A percentile compares a stretch with the other conserved stretches of the same genome.
These are phyloP conservation scores for Coemansia sp. DNA, from an alignment of 371 early-diverging fungal genomes.

Conservation along the genomic window DNA sequence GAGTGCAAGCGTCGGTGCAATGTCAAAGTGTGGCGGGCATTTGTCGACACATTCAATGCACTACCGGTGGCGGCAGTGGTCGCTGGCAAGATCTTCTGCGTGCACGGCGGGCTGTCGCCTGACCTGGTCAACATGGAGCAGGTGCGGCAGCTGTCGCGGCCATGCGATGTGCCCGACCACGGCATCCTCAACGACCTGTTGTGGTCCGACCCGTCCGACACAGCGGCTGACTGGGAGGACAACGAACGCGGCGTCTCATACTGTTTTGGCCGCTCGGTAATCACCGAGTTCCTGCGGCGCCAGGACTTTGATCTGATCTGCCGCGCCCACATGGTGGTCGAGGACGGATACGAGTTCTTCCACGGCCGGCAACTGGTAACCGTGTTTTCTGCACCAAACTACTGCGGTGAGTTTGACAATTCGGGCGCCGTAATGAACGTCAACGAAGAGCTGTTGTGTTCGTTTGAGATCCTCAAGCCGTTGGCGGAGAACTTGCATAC, in stretches of 20 bases:
- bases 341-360: conserved; percentile 96
- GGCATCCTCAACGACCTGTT: conserved; percentile 90
- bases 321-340: conserved; percentile 95
- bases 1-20: conserved; percentile 96
- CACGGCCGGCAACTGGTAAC: conserved; percentile 91
- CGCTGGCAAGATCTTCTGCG: conserved; percentile 90
- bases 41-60: conserved; percentile 90
- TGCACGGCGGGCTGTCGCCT: conserved; percentile 97
- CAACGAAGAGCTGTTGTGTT: conserved; percentile 88
- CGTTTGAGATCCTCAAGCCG: conserved; percentile 52
- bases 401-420: conserved; percentile 95
- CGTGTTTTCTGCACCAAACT: conserved; percentile 93
- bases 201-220: conserved; percentile 94
- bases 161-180: conserved; percentile 94
- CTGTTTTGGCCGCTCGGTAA: conserved; percentile 85
- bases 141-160: conserved; percentile 85
- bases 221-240: conserved; percentile 76
- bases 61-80: conserved; percentile 93
- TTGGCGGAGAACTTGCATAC: conserved; percentile 41
- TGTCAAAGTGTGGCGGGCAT: conserved; percentile 91
- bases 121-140: conserved; percentile 83
- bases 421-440: conserved; percentile 98
- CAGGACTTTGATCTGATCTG: conserved; percentile 91
- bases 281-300: conserved; percentile 84
- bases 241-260: conserved; percentile 91